Percentiles rank a stretch among this genome's conserved stretches.
Evolutionary conservation across 2,329 filamentous ascomycete species (phyloP).

Genomic region (Cladosporium sp.): DNA sequence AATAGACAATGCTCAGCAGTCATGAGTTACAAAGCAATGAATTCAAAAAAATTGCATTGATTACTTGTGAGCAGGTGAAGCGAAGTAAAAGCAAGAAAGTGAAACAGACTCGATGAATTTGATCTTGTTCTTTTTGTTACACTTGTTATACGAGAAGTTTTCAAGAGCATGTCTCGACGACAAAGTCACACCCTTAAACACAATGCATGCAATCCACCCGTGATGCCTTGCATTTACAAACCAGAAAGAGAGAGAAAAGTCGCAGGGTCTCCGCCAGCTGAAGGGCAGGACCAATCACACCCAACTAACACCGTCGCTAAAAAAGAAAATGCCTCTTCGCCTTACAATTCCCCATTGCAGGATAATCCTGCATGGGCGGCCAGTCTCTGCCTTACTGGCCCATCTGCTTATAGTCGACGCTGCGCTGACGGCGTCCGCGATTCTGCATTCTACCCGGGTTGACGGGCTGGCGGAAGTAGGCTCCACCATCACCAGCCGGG

Average conservation of each 20-base stretch:
- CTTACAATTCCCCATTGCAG: background rate
- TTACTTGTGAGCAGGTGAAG: too few relatives aligned
- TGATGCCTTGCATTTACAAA: background rate
- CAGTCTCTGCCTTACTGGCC: background rate
- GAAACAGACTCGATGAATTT: background rate
- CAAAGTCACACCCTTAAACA: background rate
- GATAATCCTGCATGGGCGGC: background rate
- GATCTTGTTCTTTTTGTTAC: background rate
- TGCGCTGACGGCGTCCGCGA: slow-evolving; percentile 57
- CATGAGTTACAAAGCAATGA: too few relatives aligned
- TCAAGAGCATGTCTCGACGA: background rate
- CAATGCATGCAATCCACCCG: too few relatives aligned
- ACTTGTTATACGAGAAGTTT: slow-evolving; percentile 5
- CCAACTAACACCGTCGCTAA: slow-evolving; percentile 12
- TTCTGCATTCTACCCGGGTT: slow-evolving; percentile 84
- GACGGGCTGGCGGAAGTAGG: slow-evolving; percentile 93
- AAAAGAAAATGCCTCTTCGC: background rate
- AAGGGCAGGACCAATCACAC: background rate
- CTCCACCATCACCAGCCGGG: slow-evolving; percentile 62
- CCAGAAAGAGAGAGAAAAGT: background rate
- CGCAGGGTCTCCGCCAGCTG: background rate
- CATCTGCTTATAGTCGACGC: slow-evolving; percentile 87
- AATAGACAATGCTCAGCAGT: too few relatives aligned
- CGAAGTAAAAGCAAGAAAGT: too few relatives aligned
- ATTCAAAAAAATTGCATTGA: too few relatives aligned